Percentiles rank a stretch among this genome's conserved stretches.
Evolutionary conservation across 768 basidiomycete species (phyloP).

Genomic region (Phanerodontia chrysosporium): DNA sequence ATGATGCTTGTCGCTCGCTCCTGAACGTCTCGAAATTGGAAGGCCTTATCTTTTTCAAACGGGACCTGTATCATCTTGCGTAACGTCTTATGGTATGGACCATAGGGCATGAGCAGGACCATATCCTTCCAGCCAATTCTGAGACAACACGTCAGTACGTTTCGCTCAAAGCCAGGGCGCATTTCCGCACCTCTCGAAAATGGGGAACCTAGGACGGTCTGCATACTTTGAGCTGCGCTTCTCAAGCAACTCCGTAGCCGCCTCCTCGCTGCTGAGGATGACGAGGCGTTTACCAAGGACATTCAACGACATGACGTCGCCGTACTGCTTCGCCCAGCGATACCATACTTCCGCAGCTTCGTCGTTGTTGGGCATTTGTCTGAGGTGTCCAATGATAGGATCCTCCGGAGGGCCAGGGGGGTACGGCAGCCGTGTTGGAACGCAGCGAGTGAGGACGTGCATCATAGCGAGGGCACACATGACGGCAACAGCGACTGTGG

Average conservation of each 20-base stretch:
- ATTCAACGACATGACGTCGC: conserved; percentile 28
- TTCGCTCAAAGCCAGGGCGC: no score
- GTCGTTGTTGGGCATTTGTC: conserved; percentile 28
- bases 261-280: conserved; percentile 27
- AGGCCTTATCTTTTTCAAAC: conserved; percentile 8
- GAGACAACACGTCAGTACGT: not conserved
- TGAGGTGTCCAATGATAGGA: conserved; percentile 35
- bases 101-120: conserved; percentile 16
- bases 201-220: conserved; percentile 30
- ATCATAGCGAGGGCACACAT: no score
- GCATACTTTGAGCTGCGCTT: conserved; percentile 34
- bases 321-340: conserved; percentile 31
- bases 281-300: conserved; percentile 30
- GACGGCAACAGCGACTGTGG: no score
- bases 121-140: conserved; percentile 19
- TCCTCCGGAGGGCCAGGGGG: conserved; percentile 36
- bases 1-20: conserved; percentile 22
- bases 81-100: conserved; percentile 14
- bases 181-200: conserved; percentile 12
- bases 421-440: not conserved
- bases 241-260: conserved; percentile 33
- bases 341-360: conserved; percentile 23
- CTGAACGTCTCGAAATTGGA: conserved; percentile 21
- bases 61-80: conserved; percentile 6
- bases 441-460: no score